phyloP scores from a whole-genome alignment of 176 grass and related monocot species.

The Oryza glumipatula region DNA sequence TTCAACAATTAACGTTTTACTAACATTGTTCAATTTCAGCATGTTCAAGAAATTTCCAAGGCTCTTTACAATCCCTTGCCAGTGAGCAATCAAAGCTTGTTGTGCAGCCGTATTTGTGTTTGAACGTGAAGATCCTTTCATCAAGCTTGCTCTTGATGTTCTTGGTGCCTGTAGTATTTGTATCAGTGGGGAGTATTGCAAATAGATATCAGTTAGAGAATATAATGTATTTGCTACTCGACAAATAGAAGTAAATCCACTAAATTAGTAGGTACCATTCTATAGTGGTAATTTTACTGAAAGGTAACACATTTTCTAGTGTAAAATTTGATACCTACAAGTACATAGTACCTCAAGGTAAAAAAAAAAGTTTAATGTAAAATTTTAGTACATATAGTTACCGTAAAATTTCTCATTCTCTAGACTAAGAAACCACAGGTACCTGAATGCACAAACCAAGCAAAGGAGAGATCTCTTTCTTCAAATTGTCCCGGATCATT shows the following conservation, averaged over 20 bases:
- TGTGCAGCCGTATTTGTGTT: slow-evolving; percentile 77
- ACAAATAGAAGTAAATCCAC: slow-evolving; percentile 19
- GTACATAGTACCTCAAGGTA: no score
- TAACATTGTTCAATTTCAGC: slow-evolving; percentile 86
- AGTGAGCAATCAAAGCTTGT: slow-evolving; percentile 95
- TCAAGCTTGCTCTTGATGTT: slow-evolving; percentile 98
- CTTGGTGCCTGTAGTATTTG: slow-evolving; percentile 70
- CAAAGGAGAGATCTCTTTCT: slow-evolving; percentile 98
- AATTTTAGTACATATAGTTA: no score
- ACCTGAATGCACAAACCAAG: slow-evolving; percentile 98
- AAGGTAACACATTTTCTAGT: no score
- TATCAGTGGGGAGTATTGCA: slow-evolving; percentile 11
- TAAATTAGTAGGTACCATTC: background rate
- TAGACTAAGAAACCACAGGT: slow-evolving; percentile 34
- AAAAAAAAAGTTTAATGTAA: no score
- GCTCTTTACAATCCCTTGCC: slow-evolving; percentile 98
- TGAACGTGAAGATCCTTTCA: slow-evolving; percentile 87
- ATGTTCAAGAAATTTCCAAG: slow-evolving; percentile 88
- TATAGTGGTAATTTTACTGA: no score
- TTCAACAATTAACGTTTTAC: slow-evolving; percentile 47
- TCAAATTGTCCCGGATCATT: slow-evolving; percentile 99
- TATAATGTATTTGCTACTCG: slow-evolving; percentile 32
- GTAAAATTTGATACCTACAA: no score
- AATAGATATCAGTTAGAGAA: slow-evolving; percentile 30
- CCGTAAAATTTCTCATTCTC: background rate